Base-by-base conservation (phyloP, 192 early-diverging fungal genomes). In the Helicostylum pulchrum region DNA sequence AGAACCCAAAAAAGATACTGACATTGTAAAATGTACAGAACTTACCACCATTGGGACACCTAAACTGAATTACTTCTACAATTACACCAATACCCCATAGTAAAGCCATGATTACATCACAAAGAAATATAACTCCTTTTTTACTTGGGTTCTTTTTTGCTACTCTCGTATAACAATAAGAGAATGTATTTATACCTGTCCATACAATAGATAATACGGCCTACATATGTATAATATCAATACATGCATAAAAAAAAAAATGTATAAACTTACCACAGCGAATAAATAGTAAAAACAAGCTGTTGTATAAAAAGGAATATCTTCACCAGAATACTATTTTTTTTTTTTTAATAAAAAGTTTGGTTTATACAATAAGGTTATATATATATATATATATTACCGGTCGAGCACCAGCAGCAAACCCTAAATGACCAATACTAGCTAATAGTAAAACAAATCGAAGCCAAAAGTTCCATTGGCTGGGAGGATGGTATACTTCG, bases 21-120 rank as follows among this genome's bases (percentile, higher is more conserved):
- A 70, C 61, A 64, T 77, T 77, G 34, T 67, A 73, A 21, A 77
- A 77, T 44, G 73, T 62, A 54, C 76, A 77, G 66, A 65, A 77
- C 14, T 65, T 53, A 23, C 52, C 60, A 32, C 75, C 71, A 44
- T 67, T 67, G 8, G 49, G 8, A 23, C 75, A 77, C 12, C 21
- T 43, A 31, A 46, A 73, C 43, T 68, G 60, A 9, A 50, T 60
- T 1, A 72, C 50, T 53, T 72, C 71, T 21, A 77, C 54, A 31
- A 73, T 66, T 0, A 68, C 47, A 34, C 67, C 67, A 17, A 68
- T 64, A 17, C 75, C 75, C 75, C 75, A 77, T 17, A 70, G 10
- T n/a, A 77, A 8, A 0, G 70, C 64, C 56, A 77, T 62, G 4
- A 77, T 9, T 4, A 65, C 21, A 50, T 77, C 75, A 34, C 68